Evolutionary conservation across 768 basidiomycete genomes (phyloP), one percentile per base, ranked within the genome.

Genomic region (Pulveroboletus sp.): DNA sequence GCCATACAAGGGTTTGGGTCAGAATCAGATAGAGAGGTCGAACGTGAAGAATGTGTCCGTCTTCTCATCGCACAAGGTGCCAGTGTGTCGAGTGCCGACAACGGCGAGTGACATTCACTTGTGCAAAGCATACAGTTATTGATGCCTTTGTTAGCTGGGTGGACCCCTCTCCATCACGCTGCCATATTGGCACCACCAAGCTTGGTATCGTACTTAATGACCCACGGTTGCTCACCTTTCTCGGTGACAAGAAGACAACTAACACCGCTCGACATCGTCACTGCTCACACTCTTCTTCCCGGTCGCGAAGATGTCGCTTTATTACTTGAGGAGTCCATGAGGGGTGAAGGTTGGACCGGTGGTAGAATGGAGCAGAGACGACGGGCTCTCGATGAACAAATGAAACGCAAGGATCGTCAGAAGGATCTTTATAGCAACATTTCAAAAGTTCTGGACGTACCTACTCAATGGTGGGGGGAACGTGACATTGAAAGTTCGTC

Each of bases 121-220:
- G 26, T 44, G 11, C 27, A 49, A 28, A 28, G n/a, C 28, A 21
- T 48, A 18, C 30, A 33, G 38, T 46, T 49, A 33, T 27, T 56
- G 50, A 53, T 37, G 30, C 37, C 4, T 39, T 41, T 53, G 40
- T 50, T 59, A 96, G 93, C 81, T 53, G 94, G 95, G 31, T 98
- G 96, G 96, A 93, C 91, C 9, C 84, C 94, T 4, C 75, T 99
- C 11, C 95, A 97, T 61, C 86, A 95, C 71, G 92, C 95, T 8
- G 89, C 89, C 8, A 70, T 98, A 45, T 73, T 90, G 33, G 83
- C 91, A 11, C 93, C 95, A 30, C 89, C 94, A 3, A 93, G 93
- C 3, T 73, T 98, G 18, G 80, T 98, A 18, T 92, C 93, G 0
- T 86, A 92, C 74, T 76, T 99, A 21, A 84, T 98, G 71, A 95